A percentile compares a stretch with the other conserved stretches of the same genome.
Conservation (phyloP, 805 yeast species). For the Ogataea neopini region DNA sequence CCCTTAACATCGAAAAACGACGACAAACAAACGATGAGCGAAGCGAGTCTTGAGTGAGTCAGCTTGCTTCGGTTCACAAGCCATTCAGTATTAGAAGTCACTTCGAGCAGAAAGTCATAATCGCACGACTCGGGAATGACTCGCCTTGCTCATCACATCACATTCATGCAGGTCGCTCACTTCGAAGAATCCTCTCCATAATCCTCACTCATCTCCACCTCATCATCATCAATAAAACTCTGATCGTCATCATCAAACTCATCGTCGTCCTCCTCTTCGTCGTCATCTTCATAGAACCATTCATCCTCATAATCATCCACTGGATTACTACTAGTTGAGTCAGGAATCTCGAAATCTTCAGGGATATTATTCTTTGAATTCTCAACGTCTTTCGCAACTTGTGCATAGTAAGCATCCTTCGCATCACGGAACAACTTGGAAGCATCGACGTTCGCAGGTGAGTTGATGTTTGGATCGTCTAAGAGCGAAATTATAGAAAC, state of each 20-base stretch:
- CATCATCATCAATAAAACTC: constrained; percentile 42
- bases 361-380: constrained; percentile 86
- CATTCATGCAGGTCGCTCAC: constrained; percentile 74
- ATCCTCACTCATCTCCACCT: constrained; percentile 47
- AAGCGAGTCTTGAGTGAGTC: too few relatives aligned
- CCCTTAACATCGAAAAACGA: background rate
- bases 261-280: constrained; percentile 60
- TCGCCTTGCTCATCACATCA: background rate
- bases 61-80: too few relatives aligned
- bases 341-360: constrained; percentile 79
- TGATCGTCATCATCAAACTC: constrained; percentile 51
- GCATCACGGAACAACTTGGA: constrained; percentile 86
- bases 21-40: background rate
- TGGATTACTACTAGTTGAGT: constrained; percentile 39
- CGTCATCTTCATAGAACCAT: constrained; percentile 55
- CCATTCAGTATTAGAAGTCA: too few relatives aligned
- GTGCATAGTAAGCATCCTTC: constrained; percentile 70
- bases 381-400: constrained; percentile 80
- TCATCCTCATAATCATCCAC: constrained; percentile 52
- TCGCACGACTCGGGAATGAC: too few relatives aligned
- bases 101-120: too few relatives aligned
- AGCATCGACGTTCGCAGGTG: constrained; percentile 97
- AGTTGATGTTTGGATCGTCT: constrained; percentile 89
- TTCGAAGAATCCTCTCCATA: constrained; percentile 40
- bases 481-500: constrained; percentile 86